These are phyloP conservation scores for Saturnispora serradocipensis DNA, from an alignment of 805 yeast species.

Conservation along the genomic window DNA sequence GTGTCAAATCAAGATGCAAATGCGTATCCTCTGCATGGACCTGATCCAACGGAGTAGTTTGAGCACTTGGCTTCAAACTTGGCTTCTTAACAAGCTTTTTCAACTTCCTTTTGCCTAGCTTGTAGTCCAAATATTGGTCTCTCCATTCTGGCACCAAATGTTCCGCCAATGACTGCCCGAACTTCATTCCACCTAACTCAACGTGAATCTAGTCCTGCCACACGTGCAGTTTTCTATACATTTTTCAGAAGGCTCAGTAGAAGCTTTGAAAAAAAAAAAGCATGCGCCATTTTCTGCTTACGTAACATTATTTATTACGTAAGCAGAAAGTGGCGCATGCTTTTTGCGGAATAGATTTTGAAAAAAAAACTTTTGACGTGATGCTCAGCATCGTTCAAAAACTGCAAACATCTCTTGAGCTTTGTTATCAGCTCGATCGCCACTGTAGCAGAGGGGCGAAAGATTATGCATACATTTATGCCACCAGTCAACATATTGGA, in stretches of 20 bases:
- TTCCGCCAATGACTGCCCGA: conserved; percentile 56
- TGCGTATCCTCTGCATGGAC: not conserved
- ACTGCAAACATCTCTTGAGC: not conserved
- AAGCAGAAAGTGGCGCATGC: not conserved
- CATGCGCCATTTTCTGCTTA: not conserved
- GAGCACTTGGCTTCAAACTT: conserved; percentile 4
- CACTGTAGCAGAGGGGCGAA: no score
- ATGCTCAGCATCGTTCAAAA: not conserved
- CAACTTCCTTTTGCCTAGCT: conserved; percentile 35
- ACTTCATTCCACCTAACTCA: conserved; percentile 42
- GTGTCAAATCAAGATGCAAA: not conserved
- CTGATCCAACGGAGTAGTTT: not conserved
- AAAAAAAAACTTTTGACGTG: not conserved
- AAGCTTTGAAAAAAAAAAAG: no score
- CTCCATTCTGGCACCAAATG: conserved; percentile 86
- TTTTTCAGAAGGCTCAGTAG: not conserved
- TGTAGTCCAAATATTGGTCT: conserved; percentile 68
- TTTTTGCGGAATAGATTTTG: no score
- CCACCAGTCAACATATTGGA: no score
- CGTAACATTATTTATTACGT: not conserved
- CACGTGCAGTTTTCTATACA: not conserved
- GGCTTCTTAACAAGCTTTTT: conserved; percentile 20
- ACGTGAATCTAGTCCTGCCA: not conserved
- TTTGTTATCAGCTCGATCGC: no score
- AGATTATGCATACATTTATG: no score